These are phyloP conservation scores for Picea engelmannii DNA, from an alignment of 83 land plant species.

Conservation along the genomic window DNA sequence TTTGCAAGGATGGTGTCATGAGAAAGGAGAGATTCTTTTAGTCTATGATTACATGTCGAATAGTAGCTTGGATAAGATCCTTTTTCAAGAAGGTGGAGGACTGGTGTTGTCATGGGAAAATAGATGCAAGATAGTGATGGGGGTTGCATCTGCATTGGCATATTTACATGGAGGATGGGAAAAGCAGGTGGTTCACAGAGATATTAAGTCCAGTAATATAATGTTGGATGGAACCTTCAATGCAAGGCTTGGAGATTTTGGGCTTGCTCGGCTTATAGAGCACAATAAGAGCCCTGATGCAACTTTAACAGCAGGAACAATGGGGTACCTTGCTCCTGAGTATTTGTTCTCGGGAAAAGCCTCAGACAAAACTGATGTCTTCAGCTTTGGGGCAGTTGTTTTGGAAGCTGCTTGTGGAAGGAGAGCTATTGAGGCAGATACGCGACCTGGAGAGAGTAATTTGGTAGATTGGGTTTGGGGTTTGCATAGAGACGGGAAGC, in stretches of 20 bases:
- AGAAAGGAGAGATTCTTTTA: slow-evolving; percentile 62
- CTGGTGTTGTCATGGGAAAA: slow-evolving; percentile 36
- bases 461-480: too few relatives aligned
- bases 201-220: slow-evolving; percentile 69
- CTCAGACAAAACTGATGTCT: slow-evolving; percentile 74
- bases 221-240: slow-evolving; percentile 70
- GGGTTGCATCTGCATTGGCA: slow-evolving; percentile 55
- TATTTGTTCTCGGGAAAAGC: slow-evolving; percentile 66
- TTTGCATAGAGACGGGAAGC: too few relatives aligned
- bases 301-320: slow-evolving; percentile 70
- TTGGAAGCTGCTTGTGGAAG: slow-evolving; percentile 80
- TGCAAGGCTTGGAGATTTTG: slow-evolving; percentile 74
- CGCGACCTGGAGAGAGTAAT: too few relatives aligned
- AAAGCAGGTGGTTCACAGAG: slow-evolving; percentile 65
- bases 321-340: slow-evolving; percentile 82
- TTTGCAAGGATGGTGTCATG: slow-evolving; percentile 74
- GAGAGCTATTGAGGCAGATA: slow-evolving; percentile 66
- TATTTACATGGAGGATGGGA: slow-evolving; percentile 73
- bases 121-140: slow-evolving; percentile 49
- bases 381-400: slow-evolving; percentile 70
- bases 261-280: slow-evolving; percentile 71
- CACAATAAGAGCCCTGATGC: slow-evolving; percentile 64
- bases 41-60: slow-evolving; percentile 79
- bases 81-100: slow-evolving; percentile 28
- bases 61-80: slow-evolving; percentile 61